Conservation (phyloP, 495 filamentous ascomycete genomes). For the Trichocladium uniseriatum region DNA sequence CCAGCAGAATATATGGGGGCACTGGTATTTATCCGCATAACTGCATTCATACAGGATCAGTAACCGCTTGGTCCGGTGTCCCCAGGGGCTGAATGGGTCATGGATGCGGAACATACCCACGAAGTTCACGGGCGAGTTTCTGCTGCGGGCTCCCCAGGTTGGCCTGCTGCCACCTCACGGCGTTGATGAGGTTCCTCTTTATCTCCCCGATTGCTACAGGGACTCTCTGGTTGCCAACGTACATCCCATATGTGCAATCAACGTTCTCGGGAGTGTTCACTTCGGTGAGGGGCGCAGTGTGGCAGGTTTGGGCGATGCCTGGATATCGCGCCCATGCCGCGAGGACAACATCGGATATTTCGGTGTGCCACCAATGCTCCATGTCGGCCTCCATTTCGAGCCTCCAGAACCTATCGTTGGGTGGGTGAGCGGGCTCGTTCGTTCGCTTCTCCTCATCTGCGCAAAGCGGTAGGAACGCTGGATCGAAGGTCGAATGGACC, state of each 20-base stretch:
- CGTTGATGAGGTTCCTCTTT: slow-evolving; percentile 2
- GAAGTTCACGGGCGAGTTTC: slow-evolving; percentile 8
- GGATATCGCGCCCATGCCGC: slow-evolving; percentile 7
- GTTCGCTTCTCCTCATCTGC: slow-evolving; percentile 2
- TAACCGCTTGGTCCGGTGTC: too few species aligned
- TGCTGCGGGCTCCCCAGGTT: background rate
- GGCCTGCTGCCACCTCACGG: background rate
- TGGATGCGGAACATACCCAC: background rate
- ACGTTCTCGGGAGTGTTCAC: slow-evolving; percentile 1
- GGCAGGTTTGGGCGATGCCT: slow-evolving; percentile 1
- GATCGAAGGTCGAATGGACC: background rate
- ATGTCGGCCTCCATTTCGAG: slow-evolving; percentile 6
- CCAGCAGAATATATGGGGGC: slow-evolving; percentile 10
- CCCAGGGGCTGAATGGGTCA: too few species aligned
- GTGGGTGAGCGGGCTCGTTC: background rate
- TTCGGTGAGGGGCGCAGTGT: slow-evolving; percentile 5
- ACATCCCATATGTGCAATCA: slow-evolving; percentile 4
- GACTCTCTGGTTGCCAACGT: background rate
- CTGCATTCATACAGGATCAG: too few species aligned
- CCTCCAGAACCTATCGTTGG: slow-evolving; percentile 3
- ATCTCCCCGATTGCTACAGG: slow-evolving; percentile 2
- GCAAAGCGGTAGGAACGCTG: background rate
- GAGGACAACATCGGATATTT: slow-evolving; percentile 10
- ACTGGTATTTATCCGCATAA: slow-evolving; percentile 7
- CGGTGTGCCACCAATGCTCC: slow-evolving; percentile 5